Conservation (phyloP, 2,329 filamentous ascomycete genomes). For the Monilinia fructicola region DNA sequence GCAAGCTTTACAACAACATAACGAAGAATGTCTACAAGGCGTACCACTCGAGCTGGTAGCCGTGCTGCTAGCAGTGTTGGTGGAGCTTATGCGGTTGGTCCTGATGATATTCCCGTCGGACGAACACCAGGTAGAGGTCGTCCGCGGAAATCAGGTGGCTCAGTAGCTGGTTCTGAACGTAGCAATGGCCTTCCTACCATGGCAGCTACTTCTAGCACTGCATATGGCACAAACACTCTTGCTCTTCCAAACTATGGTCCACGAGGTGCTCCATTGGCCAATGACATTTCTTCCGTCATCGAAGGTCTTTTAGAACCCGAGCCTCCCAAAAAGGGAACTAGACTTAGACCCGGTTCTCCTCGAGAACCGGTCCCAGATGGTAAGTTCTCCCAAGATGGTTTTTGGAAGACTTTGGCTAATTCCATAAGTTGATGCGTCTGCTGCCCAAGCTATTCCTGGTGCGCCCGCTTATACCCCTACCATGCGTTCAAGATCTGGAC, state of each 20-base stretch:
- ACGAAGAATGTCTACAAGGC: constrained; percentile 34
- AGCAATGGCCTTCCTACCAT: constrained; percentile 30
- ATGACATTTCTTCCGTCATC: constrained; percentile 30
- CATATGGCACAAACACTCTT: constrained; percentile 37
- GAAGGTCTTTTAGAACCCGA: constrained; percentile 28
- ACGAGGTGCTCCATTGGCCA: constrained; percentile 24
- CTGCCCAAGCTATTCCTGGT: not conserved
- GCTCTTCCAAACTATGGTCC: constrained; percentile 24
- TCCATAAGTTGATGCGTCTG: constrained; percentile 8
- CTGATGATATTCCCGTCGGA: constrained; percentile 28
- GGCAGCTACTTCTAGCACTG: constrained; percentile 31
- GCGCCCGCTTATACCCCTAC: constrained; percentile 10
- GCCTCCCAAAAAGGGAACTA: not conserved
- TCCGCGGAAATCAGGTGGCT: constrained; percentile 14
- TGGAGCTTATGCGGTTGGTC: constrained; percentile 27
- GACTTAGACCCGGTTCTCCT: not conserved
- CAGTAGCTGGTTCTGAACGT: constrained; percentile 6
- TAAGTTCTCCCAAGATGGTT: not conserved
- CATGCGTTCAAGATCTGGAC: constrained; percentile 14
- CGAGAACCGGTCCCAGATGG: constrained; percentile 4
- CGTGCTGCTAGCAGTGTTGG: constrained; percentile 31
- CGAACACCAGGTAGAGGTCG: constrained; percentile 25
- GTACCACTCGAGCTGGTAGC: constrained; percentile 33
- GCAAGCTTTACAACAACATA: not conserved
- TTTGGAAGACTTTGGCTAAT: not conserved